Conservation (phyloP, 345 rosid species). For the Lepidium aucheri region DNA sequence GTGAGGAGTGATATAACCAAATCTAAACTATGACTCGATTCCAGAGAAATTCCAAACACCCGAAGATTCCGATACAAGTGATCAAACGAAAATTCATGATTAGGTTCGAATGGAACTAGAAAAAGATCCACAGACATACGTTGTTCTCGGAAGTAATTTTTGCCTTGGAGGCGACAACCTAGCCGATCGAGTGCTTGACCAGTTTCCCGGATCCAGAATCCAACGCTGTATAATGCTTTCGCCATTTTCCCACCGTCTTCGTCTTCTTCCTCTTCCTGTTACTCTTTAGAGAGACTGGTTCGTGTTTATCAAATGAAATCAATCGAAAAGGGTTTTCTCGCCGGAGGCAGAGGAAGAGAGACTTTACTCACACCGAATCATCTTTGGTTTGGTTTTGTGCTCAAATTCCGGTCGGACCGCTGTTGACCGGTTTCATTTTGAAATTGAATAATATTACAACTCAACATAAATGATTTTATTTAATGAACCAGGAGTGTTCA, state of each 20-base stretch:
- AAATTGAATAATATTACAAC: no score
- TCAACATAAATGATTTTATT: no score
- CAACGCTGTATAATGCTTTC: constrained; percentile 68
- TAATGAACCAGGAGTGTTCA: neutral
- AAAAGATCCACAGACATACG: constrained; percentile 3
- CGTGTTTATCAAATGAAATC: constrained; percentile 10
- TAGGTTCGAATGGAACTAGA: neutral
- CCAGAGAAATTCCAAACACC: neutral
- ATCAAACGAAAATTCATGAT: neutral
- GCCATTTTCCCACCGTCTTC: constrained; percentile 57
- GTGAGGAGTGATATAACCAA: neutral
- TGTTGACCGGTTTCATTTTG: no score
- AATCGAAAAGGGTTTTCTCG: neutral
- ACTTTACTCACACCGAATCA: neutral
- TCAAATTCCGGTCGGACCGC: constrained; percentile 12
- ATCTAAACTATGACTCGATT: neutral
- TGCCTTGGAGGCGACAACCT: constrained; percentile 88
- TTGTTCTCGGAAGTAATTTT: constrained; percentile 64
- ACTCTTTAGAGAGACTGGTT: neutral
- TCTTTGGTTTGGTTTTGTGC: constrained; percentile 19
- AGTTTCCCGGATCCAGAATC: constrained; percentile 94
- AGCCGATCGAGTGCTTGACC: constrained; percentile 97
- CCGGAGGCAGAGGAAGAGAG: constrained; percentile 18
- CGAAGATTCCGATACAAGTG: neutral
- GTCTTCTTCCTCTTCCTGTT: neutral